phyloP scores from a whole-genome alignment of 169 alveolate genomes.

The Babesia microti region DNA sequence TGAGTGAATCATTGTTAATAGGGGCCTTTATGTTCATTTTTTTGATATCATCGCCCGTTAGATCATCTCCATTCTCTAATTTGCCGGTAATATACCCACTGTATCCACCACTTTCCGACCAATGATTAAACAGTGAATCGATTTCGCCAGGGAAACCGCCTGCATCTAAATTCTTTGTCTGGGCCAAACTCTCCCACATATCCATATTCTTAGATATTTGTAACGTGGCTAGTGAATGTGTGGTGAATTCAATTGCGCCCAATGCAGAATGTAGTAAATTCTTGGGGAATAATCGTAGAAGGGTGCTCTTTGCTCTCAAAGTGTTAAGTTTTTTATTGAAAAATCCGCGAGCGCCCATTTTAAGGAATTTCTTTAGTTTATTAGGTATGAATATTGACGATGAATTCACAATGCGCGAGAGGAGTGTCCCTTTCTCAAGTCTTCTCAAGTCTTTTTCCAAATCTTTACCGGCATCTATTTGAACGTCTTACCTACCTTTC shows the following conservation, averaged over 20 bases:
- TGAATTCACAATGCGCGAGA: constrained; percentile 54
- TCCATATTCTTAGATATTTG: constrained; percentile 48
- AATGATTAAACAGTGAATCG: constrained; percentile 17
- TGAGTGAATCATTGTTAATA: constrained; percentile 44
- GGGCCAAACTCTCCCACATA: constrained; percentile 22
- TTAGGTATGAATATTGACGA: constrained; percentile 53
- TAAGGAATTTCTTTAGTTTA: constrained; percentile 44
- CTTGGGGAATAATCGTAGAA: constrained; percentile 46
- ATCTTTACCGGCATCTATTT: constrained; percentile 41
- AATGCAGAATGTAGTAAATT: constrained; percentile 45
- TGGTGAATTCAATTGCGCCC: constrained; percentile 49
- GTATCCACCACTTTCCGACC: constrained; percentile 49
- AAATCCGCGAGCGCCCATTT: constrained; percentile 47
- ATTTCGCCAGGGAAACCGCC: constrained; percentile 32
- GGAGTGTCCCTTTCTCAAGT: constrained; percentile 31
- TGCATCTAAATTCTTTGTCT: constrained; percentile 1
- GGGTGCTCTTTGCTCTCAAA: constrained; percentile 43
- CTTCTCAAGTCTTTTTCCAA: constrained; percentile 31
- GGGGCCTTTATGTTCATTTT: constrained; percentile 33
- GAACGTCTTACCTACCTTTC: too few relatives aligned
- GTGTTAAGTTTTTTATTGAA: constrained; percentile 37
- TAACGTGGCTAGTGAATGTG: constrained; percentile 55
- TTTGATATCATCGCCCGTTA: constrained; percentile 26
- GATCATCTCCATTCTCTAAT: constrained; percentile 24
- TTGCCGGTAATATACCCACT: constrained; percentile 24